phyloP scores from a whole-genome alignment of 1,284 basidiomycete genomes.

The Inonotus obliquus region DNA sequence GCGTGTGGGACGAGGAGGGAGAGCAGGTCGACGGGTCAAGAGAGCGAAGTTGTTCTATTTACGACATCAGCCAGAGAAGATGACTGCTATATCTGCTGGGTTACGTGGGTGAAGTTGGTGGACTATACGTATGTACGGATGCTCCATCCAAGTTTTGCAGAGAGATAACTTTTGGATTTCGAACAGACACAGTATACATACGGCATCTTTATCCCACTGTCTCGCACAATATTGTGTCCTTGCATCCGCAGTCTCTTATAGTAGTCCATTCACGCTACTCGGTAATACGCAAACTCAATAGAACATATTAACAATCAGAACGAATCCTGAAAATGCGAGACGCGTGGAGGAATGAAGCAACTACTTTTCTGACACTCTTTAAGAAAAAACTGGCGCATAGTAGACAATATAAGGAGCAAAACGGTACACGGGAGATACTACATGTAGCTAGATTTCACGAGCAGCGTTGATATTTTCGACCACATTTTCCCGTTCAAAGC shows the following conservation, averaged over 20 bases:
- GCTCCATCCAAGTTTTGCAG: not conserved
- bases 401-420: too few species aligned
- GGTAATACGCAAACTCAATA: too few species aligned
- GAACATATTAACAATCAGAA: too few species aligned
- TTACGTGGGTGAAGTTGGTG: conserved; percentile 29
- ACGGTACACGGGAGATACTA: too few species aligned
- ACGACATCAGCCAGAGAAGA: conserved; percentile 74
- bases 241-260: not conserved
- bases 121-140: not conserved
- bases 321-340: too few species aligned
- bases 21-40: conserved; percentile 49
- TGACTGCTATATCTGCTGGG: conserved; percentile 67
- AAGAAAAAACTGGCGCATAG: too few species aligned
- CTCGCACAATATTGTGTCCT: not conserved
- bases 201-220: not conserved
- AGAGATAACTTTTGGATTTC: not conserved
- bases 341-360: too few species aligned
- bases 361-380: too few species aligned
- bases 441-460: too few species aligned
- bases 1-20: conserved; percentile 44
- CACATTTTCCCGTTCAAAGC: too few species aligned
- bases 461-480: too few species aligned
- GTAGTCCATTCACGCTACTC: too few species aligned
- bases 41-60: conserved; percentile 78
- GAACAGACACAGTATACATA: not conserved